Evolutionary conservation across 495 filamentous ascomycete species (phyloP), one percentile per base, ranked within the genome.

Genomic region (Trichoderma asperelloides): DNA sequence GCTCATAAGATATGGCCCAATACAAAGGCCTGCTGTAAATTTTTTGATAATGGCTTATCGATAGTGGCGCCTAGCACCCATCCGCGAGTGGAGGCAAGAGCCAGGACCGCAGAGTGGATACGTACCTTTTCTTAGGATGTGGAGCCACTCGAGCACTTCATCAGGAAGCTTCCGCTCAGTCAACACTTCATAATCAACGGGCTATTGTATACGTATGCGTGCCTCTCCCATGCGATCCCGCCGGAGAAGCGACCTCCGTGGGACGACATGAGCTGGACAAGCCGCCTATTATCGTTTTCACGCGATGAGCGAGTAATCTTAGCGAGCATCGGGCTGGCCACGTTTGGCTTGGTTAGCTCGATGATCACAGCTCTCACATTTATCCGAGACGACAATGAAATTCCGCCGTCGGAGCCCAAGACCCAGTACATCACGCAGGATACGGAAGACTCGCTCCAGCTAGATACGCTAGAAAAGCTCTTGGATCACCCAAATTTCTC

Each of bases 361-460:
- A 77, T 82, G 74, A 75, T 72, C 63, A 68, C 69, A 3, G 70
- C 78, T 47, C 78, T 86, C 28, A 70, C 75, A 45, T 67, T 75
- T 37, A 82, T 79, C 64, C 80, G 80, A 66, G 79, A 84, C 66
- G 75, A 81, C 51, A 78, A 77, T 67, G 75, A 80, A 67, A 72
- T 84, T 69, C 78, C 79, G 30, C 79, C 77, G 2, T 69, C 74
- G 16, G 80, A 78, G 66, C 82, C 79, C 49, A 86, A 85, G 71
- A 79, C 84, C 13, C 82, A 84, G 68, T 85, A 85, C 70, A 86
- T 86, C 67, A 86, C 82, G 12, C 84, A 86, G 69, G 80, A 81
- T n/a, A 84, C 82, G n/a, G 84, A 86, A 68, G 84, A 86, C 63
- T 81, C 83, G 2, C 74, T 86, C 15, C 78, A 79, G 55, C 65